A percentile compares a stretch with the other conserved stretches of the same genome.
phyloP scores from a whole-genome alignment of 75 land plant species.

The Azolla pinnata region DNA sequence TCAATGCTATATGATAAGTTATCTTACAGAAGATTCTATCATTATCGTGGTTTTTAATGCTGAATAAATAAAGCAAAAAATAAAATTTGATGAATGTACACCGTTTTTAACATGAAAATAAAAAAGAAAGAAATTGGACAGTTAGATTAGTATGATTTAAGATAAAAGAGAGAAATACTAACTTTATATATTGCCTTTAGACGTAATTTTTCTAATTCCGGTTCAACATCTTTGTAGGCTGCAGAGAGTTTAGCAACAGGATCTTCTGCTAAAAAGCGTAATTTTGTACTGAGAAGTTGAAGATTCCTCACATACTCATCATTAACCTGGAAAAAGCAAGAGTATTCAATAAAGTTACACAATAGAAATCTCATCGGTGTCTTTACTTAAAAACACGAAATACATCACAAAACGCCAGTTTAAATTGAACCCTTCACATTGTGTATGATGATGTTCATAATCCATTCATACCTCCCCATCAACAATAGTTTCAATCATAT shows the following conservation, averaged over 20 bases:
- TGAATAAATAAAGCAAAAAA: no score
- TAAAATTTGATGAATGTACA: no score
- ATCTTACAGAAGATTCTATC: no score
- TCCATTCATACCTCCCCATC: constrained; percentile 82
- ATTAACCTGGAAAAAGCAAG: constrained; percentile 58
- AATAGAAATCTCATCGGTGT: background rate
- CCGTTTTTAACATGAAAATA: no score
- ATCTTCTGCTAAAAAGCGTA: constrained; percentile 75
- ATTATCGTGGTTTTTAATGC: no score
- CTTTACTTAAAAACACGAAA: no score
- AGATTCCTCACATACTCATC: constrained; percentile 90
- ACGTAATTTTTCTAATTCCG: constrained; percentile 86
- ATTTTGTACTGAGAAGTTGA: constrained; percentile 73
- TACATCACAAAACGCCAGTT: no score
- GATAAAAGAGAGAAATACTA: constrained; percentile 3
- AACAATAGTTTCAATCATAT: constrained; percentile 91
- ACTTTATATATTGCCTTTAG: constrained; percentile 93
- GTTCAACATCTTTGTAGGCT: constrained; percentile 87
- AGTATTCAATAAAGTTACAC: background rate
- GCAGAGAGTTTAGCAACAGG: constrained; percentile 66
- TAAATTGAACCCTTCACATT: no score
- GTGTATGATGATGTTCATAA: no score
- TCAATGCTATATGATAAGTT: no score
- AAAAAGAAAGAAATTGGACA: no score
- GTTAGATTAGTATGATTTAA: no score